Conservation (phyloP, 345 rosid species). For the Eucalyptus polyanthemos region DNA sequence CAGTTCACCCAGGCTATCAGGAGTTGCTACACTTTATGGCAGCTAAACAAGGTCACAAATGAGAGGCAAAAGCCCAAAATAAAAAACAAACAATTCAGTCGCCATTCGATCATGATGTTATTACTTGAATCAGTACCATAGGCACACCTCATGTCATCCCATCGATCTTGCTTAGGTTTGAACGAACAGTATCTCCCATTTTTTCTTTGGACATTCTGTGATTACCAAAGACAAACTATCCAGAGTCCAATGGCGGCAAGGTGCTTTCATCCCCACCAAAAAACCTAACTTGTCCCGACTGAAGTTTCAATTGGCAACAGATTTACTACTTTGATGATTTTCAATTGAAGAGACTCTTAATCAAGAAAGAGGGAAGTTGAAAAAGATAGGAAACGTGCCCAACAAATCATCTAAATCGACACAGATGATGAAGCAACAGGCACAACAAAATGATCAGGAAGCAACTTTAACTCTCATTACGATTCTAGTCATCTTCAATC, state of each 20-base stretch:
- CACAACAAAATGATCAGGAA: neutral
- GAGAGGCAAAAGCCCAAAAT: neutral
- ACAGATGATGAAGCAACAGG: neutral
- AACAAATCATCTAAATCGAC: neutral
- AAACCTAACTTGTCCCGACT: neutral
- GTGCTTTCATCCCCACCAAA: neutral
- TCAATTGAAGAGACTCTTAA: neutral
- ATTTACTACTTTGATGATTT: neutral
- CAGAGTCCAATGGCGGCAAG: neutral
- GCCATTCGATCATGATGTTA: neutral
- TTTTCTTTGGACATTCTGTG: neutral
- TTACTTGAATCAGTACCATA: neutral
- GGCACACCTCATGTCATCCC: neutral
- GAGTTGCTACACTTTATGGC: neutral
- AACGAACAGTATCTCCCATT: neutral
- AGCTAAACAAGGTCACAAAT: neutral
- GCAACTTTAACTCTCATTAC: conserved; percentile 20
- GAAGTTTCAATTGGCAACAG: neutral
- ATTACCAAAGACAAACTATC: neutral
- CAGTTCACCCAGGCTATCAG: neutral
- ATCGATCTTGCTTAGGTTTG: neutral
- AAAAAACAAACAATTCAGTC: neutral
- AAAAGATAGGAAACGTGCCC: neutral
- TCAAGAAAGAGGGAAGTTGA: neutral
- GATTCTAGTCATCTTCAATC: conserved; percentile 45